Evolutionary conservation across 1,284 basidiomycete species (phyloP).

Genomic region (Apiotrichum veenhuisii): DNA sequence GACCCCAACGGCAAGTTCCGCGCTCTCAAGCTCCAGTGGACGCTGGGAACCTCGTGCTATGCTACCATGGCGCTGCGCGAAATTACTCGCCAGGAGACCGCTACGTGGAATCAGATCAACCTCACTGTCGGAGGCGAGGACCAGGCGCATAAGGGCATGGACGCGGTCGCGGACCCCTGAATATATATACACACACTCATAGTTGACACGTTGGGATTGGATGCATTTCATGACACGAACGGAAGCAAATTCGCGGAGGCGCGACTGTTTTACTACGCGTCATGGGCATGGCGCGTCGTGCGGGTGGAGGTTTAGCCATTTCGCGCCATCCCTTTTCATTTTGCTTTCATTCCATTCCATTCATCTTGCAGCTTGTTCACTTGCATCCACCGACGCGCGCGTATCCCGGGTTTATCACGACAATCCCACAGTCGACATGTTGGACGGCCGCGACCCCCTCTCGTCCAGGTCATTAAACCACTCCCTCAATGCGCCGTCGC

Average conservation of each 20-base stretch:
- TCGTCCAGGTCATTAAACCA: background rate
- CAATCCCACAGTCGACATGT: background rate
- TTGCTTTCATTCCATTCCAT: background rate
- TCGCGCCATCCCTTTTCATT: too few relatives aligned
- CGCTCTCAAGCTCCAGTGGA: conserved; percentile 75
- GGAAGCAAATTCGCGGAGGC: background rate
- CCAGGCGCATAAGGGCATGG: conserved; percentile 52
- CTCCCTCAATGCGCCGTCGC: background rate
- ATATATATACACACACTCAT: background rate
- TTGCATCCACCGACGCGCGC: too few relatives aligned
- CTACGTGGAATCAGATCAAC: conserved; percentile 75
- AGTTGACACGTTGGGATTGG: too few relatives aligned
- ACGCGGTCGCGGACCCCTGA: too few relatives aligned
- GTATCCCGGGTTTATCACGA: background rate
- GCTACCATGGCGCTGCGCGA: conserved; percentile 94
- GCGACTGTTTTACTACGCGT: background rate
- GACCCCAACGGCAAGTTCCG: conserved; percentile 66
- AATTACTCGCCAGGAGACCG: conserved; percentile 87
- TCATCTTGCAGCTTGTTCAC: too few relatives aligned
- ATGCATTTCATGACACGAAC: background rate
- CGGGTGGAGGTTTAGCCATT: background rate
- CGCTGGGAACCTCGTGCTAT: conserved; percentile 80
- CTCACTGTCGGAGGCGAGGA: conserved; percentile 78
- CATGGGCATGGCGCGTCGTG: background rate
- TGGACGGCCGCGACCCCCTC: background rate